Evolutionary conservation across 78 protist species (phyloP).

Genomic region (Isochrysis galbana): DNA sequence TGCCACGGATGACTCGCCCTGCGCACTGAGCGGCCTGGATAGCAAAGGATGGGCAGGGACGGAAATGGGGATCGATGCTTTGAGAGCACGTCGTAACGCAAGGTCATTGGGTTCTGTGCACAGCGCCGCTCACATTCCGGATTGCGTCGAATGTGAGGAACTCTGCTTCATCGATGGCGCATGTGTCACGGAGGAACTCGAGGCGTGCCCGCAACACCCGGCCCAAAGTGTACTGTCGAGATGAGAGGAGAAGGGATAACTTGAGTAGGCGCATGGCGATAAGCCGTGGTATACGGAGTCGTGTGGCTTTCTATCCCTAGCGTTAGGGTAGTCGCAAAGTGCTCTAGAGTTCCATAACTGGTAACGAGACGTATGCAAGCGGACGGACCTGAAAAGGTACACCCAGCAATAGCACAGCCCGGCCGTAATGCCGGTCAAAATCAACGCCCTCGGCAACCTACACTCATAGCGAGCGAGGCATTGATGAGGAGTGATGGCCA

Average conservation of each 20-base stretch:
- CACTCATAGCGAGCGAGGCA: not conserved
- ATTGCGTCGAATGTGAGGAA: conserved; percentile 96
- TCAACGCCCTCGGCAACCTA: conserved; percentile 97
- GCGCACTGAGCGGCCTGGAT: conserved; percentile 95
- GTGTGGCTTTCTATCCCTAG: too few relatives aligned
- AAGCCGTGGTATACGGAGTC: too few relatives aligned
- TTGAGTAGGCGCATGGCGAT: too few relatives aligned
- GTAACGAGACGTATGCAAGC: too few relatives aligned
- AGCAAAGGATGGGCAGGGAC: conserved; percentile 47
- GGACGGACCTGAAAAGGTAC: conserved; percentile 45
- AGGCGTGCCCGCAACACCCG: conserved; percentile 63
- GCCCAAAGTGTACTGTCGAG: conserved; percentile 24
- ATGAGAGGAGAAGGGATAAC: too few relatives aligned
- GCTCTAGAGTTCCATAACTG: too few relatives aligned
- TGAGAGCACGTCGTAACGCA: not conserved
- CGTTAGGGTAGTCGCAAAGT: too few relatives aligned
- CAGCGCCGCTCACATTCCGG: conserved; percentile 78
- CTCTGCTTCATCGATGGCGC: conserved; percentile 76
- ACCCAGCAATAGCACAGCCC: conserved; percentile 54
- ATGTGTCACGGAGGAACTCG: conserved; percentile 55
- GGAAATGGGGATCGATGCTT: not conserved
- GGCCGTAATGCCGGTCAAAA: conserved; percentile 92
- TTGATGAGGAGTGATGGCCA: too few relatives aligned
- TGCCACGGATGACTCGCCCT: conserved; percentile 96
- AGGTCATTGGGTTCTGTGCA: too few relatives aligned